Evolutionary conservation across 1,284 basidiomycete species (phyloP), one percentile per base, ranked within the genome.

Genomic region (Blastosporella zonata): DNA sequence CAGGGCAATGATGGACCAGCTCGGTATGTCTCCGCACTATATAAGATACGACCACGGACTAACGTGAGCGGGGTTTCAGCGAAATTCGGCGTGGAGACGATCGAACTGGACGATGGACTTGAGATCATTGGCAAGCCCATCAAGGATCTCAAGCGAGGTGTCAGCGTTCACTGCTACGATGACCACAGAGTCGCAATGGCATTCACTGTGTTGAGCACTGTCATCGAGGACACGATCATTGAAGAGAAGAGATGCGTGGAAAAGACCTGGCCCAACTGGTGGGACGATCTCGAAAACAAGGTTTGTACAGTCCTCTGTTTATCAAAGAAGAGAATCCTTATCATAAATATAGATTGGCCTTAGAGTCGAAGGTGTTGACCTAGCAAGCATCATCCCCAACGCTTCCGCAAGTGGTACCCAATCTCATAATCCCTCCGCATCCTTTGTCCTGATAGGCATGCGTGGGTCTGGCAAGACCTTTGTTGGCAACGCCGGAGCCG

Each of bases 181-280:
- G 97, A 99, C 58, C 96, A 99, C 66, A 90, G 96, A 45, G 95
- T 99, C 10, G 96, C 95, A 6, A 99, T 99, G 96, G 93, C 96
- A 0, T 97, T 98, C 74, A 87, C 88, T 50, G 93, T 98, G 17
- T 74, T 99, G 15, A 86, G 87, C 2, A 79, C 85, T 6, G 78
- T 91, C 2, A 74, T 94, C 22, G 71, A 78, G 28, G 84, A 82
- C 22, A 92, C 91, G 1, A 73, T 93, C 52, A 75, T 99, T 31
- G 93, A 97, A 63, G 96, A 99, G 73, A 97, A 97, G 71, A 79
- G 96, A 46, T 98, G 96, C 62, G 96, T 99, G 18, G 96, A 97
- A 70, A 99, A 99, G 79, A 99, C 97, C 0, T 99, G 96, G 96
- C 96, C 97, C 2, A 94, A 95, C 65, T 99, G 95, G 91, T 99